Evolutionary conservation across 177 flowering plant species (phyloP).

Genomic region (Vitis hybrid): DNA sequence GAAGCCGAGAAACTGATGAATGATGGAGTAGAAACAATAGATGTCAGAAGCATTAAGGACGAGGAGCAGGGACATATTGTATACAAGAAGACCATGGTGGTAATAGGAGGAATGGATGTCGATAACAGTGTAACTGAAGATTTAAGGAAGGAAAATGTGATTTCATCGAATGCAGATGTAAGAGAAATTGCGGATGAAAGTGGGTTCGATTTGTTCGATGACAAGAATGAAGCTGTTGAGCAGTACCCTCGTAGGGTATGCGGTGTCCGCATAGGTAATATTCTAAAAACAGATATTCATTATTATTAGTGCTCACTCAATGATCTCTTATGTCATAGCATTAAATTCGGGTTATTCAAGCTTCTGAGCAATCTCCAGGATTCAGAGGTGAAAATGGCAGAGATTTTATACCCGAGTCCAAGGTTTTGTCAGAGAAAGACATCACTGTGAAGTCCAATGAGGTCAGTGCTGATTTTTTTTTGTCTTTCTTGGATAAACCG

Average conservation of each 20-base stretch:
- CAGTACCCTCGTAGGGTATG: not conserved
- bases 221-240: slow-evolving; percentile 4
- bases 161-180: slow-evolving; percentile 13
- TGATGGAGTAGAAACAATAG: slow-evolving; percentile 1
- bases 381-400: not conserved
- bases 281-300: not conserved
- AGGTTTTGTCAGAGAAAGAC: slow-evolving; percentile 7
- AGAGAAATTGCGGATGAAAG: slow-evolving; percentile 29
- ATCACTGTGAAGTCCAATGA: slow-evolving; percentile 15
- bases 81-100: not conserved
- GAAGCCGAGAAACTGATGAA: not conserved
- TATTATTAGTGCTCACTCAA: too few relatives aligned
- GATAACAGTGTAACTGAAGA: slow-evolving; percentile 2
- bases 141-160: not conserved
- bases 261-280: slow-evolving; percentile 9
- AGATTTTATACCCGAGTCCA: slow-evolving; percentile 9
- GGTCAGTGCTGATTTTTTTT: slow-evolving; percentile 25
- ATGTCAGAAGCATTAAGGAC: not conserved
- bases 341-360: not conserved
- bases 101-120: slow-evolving; percentile 1
- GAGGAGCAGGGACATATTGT: slow-evolving; percentile 8
- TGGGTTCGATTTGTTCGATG: slow-evolving; percentile 15
- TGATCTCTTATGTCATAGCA: too few relatives aligned
- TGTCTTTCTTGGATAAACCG: not conserved
- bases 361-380: slow-evolving; percentile 9